Evolutionary conservation across 495 filamentous ascomycete species (phyloP).

Genomic region (Aspergillus wentii): DNA sequence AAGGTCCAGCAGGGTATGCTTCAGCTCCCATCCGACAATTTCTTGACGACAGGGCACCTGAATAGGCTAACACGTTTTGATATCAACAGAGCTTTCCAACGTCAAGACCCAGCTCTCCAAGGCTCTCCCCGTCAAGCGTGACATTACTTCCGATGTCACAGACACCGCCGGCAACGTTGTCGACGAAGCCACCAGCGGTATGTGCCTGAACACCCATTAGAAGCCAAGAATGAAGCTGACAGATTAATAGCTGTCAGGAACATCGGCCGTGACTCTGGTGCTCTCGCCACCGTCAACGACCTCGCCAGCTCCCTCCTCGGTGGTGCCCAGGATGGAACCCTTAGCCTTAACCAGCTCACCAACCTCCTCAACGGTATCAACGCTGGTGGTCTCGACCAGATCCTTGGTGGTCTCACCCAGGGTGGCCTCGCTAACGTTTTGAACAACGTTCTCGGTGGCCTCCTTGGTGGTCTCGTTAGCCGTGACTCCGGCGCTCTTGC

Average conservation of each 20-base stretch:
- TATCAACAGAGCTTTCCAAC: no score
- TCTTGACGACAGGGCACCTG: no score
- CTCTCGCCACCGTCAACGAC: slow-evolving; percentile 4
- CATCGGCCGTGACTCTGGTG: slow-evolving; percentile 1
- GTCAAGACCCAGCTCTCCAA: no score
- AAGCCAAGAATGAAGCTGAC: no score
- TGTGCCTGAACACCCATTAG: no score
- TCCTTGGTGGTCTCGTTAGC: background rate
- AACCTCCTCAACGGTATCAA: slow-evolving; percentile 3
- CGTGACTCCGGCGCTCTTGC: slow-evolving; percentile 4
- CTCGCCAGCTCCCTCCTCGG: slow-evolving; percentile 6
- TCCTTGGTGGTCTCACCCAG: slow-evolving; percentile 5
- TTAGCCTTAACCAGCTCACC: background rate
- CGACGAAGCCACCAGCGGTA: slow-evolving; percentile 4
- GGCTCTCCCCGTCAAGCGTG: background rate
- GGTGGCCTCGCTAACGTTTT: background rate
- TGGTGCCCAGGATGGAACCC: slow-evolving; percentile 7
- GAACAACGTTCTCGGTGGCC: no score
- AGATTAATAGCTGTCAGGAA: slow-evolving; percentile 4
- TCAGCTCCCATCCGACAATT: no score
- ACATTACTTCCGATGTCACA: background rate
- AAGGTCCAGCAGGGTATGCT: no score
- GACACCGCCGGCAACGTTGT: slow-evolving; percentile 1
- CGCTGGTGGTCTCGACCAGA: slow-evolving; percentile 7
- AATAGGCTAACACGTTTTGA: no score